These are phyloP conservation scores for Limnanthes douglasii DNA, from an alignment of 345 rosid genomes.

Conservation along the genomic window DNA sequence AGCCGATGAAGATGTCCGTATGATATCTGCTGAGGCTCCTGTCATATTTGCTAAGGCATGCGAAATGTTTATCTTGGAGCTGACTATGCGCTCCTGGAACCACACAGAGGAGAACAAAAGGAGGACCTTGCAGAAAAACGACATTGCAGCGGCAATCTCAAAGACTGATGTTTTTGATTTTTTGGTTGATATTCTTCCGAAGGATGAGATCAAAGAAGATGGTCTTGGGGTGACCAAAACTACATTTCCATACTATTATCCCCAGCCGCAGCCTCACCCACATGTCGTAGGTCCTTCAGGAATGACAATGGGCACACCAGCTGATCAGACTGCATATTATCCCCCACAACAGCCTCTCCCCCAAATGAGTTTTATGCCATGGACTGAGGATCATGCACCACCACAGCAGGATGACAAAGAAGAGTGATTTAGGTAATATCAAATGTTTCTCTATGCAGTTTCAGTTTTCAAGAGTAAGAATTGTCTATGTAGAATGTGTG, in stretches of 20 bases:
- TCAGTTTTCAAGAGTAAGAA: too few relatives aligned
- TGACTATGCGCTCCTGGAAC: conserved; percentile 43
- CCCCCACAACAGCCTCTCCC: conserved; percentile 16
- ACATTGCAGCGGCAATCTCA: conserved; percentile 38
- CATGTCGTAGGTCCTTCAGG: conserved; percentile 14
- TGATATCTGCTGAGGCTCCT: conserved; percentile 49
- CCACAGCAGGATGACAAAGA: conserved; percentile 6
- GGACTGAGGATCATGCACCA: conserved; percentile 17
- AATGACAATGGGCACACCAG: conserved; percentile 29
- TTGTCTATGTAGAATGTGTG: too few relatives aligned
- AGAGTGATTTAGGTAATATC: too few relatives aligned
- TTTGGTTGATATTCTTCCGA: conserved; percentile 38
- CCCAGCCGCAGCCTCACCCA: conserved; percentile 19
- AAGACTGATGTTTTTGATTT: conserved; percentile 46
- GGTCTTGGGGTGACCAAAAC: conserved; percentile 34
- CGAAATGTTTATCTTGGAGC: conserved; percentile 40
- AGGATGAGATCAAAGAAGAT: conserved; percentile 40
- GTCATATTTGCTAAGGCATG: conserved; percentile 50
- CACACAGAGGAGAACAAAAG: conserved; percentile 49
- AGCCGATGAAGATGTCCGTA: conserved; percentile 46
- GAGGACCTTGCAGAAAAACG: conserved; percentile 48
- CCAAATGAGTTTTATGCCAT: conserved; percentile 16
- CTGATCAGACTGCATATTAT: conserved; percentile 17
- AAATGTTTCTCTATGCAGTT: too few relatives aligned
- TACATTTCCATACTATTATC: conserved; percentile 24